Conservation (phyloP, 2,329 filamentous ascomycete genomes). For the Colletotrichum magnum region DNA sequence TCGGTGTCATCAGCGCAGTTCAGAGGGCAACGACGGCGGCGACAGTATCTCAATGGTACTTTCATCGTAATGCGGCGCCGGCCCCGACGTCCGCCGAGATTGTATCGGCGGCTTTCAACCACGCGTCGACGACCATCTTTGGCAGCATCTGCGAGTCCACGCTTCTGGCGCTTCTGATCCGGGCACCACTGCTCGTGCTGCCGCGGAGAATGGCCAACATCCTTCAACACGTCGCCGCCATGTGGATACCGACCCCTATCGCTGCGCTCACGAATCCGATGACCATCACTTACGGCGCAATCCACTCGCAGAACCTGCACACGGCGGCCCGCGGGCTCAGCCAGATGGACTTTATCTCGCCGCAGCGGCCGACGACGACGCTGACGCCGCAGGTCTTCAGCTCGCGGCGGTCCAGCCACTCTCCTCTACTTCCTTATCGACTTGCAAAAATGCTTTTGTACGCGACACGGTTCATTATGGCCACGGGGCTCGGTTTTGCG, state of each 20-base stretch:
- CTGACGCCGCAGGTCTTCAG: conserved; percentile 70
- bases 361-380: conserved; percentile 81
- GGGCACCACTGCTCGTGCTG: conserved; percentile 87
- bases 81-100: conserved; percentile 84
- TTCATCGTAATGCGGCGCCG: conserved; percentile 88
- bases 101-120: conserved; percentile 84
- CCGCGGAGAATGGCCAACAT: conserved; percentile 77
- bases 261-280: conserved; percentile 91
- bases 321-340: conserved; percentile 84
- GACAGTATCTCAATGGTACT: conserved; percentile 99
- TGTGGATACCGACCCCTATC: conserved; percentile 87
- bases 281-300: conserved; percentile 91
- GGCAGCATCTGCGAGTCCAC: conserved; percentile 94
- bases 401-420: conserved; percentile 44
- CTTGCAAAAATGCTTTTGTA: conserved; percentile 93
- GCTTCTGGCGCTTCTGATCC: conserved; percentile 82
- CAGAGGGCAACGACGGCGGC: conserved; percentile 94
- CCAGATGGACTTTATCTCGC: conserved; percentile 85
- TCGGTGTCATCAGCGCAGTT: conserved; percentile 88
- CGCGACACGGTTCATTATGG: conserved; percentile 92
- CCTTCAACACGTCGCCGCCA: conserved; percentile 81
- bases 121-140: conserved; percentile 88
- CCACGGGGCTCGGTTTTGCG: conserved; percentile 88
- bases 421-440: conserved; percentile 82
- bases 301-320: conserved; percentile 88